Evolutionary conservation across 2,329 filamentous ascomycete genomes (phyloP).

Genomic region (Fusarium ramigenum): DNA sequence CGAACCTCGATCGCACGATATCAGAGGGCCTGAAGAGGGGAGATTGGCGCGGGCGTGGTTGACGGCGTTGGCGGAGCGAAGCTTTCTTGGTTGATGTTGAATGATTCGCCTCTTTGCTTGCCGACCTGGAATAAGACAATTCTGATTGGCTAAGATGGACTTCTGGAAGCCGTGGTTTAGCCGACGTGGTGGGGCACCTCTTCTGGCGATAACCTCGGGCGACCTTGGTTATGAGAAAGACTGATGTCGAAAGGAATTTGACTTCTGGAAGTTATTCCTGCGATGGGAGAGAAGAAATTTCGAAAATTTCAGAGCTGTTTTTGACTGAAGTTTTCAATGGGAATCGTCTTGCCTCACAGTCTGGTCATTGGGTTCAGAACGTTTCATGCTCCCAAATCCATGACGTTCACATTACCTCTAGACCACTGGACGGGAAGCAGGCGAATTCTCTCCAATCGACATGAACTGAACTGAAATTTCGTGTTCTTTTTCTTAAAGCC

Average conservation of each 20-base stretch:
- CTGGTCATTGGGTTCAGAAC: slow-evolving; percentile 2
- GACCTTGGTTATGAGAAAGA: neutral
- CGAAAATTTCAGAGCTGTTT: too few relatives aligned
- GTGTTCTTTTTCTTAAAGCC: neutral
- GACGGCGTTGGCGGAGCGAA: slow-evolving; percentile 24
- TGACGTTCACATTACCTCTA: slow-evolving; percentile 21
- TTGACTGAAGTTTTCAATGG: neutral
- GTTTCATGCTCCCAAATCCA: neutral
- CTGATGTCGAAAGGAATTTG: neutral
- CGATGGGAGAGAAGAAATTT: neutral
- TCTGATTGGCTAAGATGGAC: slow-evolving; percentile 43
- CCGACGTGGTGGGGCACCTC: slow-evolving; percentile 29
- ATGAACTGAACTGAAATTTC: neutral
- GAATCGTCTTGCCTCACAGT: slow-evolving; percentile 1
- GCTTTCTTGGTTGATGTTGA: slow-evolving; percentile 43
- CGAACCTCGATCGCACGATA: slow-evolving; percentile 31
- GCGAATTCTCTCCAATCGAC: neutral
- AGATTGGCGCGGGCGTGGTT: slow-evolving; percentile 25
- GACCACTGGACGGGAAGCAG: neutral
- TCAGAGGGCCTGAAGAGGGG: slow-evolving; percentile 21
- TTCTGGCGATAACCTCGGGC: slow-evolving; percentile 19
- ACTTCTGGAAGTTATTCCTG: neutral
- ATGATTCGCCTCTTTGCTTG: slow-evolving; percentile 45
- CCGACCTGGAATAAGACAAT: slow-evolving; percentile 41
- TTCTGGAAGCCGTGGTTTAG: slow-evolving; percentile 42